Percentiles rank a stretch among this genome's conserved stretches.
Conservation (phyloP, 331 rosid species). For the Spiraea crenata region DNA sequence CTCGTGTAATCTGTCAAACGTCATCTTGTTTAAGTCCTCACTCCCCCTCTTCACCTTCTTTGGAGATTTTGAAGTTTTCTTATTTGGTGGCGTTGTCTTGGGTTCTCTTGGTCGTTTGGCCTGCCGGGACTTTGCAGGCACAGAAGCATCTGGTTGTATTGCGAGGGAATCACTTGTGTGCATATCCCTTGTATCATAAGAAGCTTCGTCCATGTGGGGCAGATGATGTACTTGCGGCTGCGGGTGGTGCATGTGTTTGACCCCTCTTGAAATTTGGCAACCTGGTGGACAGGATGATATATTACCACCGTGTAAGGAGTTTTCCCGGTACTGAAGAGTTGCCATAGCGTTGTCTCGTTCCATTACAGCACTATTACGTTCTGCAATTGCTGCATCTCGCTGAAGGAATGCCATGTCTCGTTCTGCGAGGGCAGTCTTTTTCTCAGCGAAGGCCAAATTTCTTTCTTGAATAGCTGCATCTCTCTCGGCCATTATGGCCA, state of each 20-base stretch:
- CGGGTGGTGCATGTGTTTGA: slow-evolving; percentile 82
- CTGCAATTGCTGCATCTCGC: slow-evolving; percentile 77
- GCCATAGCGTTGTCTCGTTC: slow-evolving; percentile 85
- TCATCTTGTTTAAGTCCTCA: slow-evolving; percentile 69
- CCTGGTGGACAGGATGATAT: slow-evolving; percentile 87
- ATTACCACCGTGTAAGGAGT: slow-evolving; percentile 45
- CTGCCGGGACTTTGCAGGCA: slow-evolving; percentile 52
- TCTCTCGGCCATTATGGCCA: slow-evolving; percentile 80
- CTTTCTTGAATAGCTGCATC: slow-evolving; percentile 86
- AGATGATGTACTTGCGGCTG: slow-evolving; percentile 59
- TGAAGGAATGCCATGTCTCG: slow-evolving; percentile 83
- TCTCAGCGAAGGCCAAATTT: slow-evolving; percentile 81
- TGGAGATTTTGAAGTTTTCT: slow-evolving; percentile 56
- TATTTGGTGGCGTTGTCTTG: slow-evolving; percentile 52
- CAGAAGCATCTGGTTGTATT: slow-evolving; percentile 43
- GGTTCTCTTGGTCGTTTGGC: slow-evolving; percentile 62
- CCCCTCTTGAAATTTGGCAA: slow-evolving; percentile 85
- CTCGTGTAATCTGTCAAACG: slow-evolving; percentile 55
- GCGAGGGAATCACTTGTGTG: slow-evolving; percentile 55
- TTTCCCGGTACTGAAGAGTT: slow-evolving; percentile 74
- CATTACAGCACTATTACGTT: slow-evolving; percentile 65
- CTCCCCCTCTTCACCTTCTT: slow-evolving; percentile 65
- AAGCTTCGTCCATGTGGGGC: slow-evolving; percentile 57
- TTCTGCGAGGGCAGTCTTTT: slow-evolving; percentile 77
- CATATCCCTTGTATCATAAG: slow-evolving; percentile 55